Base-by-base conservation (phyloP, 106 monocot species). In the Acorus calamus region DNA sequence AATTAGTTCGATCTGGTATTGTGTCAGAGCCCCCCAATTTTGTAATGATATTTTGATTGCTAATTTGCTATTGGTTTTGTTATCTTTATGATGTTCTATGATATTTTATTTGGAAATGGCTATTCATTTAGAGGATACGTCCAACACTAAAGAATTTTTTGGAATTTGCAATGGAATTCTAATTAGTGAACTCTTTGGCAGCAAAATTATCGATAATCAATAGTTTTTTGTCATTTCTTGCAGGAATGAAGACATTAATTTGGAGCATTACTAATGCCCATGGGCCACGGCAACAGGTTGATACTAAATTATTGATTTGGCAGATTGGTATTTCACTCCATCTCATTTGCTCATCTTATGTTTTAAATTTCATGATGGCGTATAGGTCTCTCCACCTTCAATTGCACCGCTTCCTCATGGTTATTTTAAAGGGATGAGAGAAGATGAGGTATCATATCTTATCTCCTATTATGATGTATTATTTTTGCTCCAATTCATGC, bases 201-300 rank as follows among this genome's bases (percentile, higher is more conserved):
- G 28, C 28, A 28, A 28, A 28, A 28, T 28, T 28, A 28, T 28
- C 28, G 28, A 28, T 45, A 7, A 11, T 9, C 49, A 54, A 47
- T n/a, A 14, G 8, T 47, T 68, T 12, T 11, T 66, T 10, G 46
- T 42, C 5, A 49, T 59, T 43, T 67, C 7, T 71, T 64, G 11
- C 79, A 96, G 94, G 98, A 77, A 92, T 88, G 92, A 98, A 98
- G 69, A 98, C 98, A 53, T 92, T 98, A 58, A 85, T 98, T 66
- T 98, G 98, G 98, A 98, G 98, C 71, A 92, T 98, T 57, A 86
- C 85, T 42, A 79, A 98, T 81, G 78, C 79, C 57, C 91, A 98
- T 62, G 43, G 74, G 66, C 84, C 90, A 72, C 87, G 98, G 11
- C 60, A 82, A 48, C 87, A 92, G 82, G 85, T 85, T 61, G 28